These are phyloP conservation scores for Melanogaster broomeanus DNA, from an alignment of 768 basidiomycete species.

Conservation along the genomic window DNA sequence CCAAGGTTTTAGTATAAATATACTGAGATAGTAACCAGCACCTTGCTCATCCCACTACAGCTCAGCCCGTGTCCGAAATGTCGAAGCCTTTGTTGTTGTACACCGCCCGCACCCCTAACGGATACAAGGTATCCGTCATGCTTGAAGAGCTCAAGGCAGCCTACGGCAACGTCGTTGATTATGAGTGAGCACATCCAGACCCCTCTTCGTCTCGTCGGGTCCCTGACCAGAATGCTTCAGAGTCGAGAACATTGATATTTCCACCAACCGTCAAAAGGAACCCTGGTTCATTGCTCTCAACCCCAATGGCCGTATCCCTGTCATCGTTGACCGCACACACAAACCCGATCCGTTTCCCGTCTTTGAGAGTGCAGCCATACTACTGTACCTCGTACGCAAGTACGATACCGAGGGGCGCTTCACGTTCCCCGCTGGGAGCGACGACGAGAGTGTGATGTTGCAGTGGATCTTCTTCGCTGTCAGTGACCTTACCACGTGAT, in stretches of 20 bases:
- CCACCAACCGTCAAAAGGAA: conserved; percentile 75
- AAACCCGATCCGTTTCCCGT: conserved; percentile 56
- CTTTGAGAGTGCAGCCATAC: conserved; percentile 80
- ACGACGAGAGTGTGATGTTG: conserved; percentile 68
- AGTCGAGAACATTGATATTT: conserved; percentile 54
- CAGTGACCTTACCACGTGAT: conserved; percentile 11
- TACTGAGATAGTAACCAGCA: too few species aligned
- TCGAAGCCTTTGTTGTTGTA: conserved; percentile 33
- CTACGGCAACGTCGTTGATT: conserved; percentile 47
- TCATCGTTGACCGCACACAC: conserved; percentile 59
- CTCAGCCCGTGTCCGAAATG: conserved; percentile 11
- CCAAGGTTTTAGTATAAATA: not conserved
- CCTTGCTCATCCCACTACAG: too few species aligned
- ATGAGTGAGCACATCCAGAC: conserved; percentile 45
- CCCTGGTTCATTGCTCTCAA: conserved; percentile 77
- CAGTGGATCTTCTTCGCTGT: conserved; percentile 91
- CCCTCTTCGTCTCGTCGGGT: not conserved
- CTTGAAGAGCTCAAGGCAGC: conserved; percentile 65
- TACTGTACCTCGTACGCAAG: conserved; percentile 79
- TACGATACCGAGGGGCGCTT: conserved; percentile 80
- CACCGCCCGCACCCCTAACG: conserved; percentile 60
- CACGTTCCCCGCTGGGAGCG: conserved; percentile 58
- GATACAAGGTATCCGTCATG: conserved; percentile 47
- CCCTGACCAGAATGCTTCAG: conserved; percentile 31
- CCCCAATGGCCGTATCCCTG: conserved; percentile 74